These are phyloP conservation scores for Quercus lobata DNA, from an alignment of 331 rosid species.

Conservation along the genomic window DNA sequence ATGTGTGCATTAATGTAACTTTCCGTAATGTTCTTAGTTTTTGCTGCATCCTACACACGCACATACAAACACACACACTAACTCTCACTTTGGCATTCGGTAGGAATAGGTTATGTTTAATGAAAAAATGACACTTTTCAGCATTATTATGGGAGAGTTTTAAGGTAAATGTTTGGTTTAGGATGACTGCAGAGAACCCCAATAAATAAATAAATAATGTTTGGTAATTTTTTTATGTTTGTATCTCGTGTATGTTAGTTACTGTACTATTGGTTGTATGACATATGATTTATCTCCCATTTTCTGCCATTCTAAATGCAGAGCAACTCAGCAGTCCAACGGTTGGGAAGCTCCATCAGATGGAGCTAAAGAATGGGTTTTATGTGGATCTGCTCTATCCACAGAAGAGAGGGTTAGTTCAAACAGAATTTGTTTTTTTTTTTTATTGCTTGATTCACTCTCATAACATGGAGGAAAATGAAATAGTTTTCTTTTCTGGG, in stretches of 20 bases:
- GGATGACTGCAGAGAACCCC: not conserved
- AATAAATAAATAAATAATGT: not conserved
- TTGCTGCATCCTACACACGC: no score
- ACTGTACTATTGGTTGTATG: not conserved
- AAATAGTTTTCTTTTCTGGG: not conserved
- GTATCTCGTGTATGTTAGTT: not conserved
- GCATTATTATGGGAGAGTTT: not conserved
- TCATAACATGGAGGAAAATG: not conserved
- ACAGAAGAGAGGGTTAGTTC: slow-evolving; percentile 64
- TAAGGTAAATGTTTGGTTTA: not conserved
- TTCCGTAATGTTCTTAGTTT: not conserved
- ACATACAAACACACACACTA: no score
- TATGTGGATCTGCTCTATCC: slow-evolving; percentile 90
- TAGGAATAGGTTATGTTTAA: not conserved
- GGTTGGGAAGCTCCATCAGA: slow-evolving; percentile 23
- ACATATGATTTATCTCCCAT: slow-evolving; percentile 1
- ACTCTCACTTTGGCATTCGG: not conserved
- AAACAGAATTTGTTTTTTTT: not conserved
- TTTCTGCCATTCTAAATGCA: slow-evolving; percentile 30
- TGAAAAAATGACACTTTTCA: not conserved
- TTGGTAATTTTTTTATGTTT: not conserved
- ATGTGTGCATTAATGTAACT: not conserved
- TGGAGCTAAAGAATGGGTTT: slow-evolving; percentile 33
- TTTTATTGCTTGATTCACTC: not conserved
- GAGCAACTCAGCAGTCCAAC: slow-evolving; percentile 28